Evolutionary conservation across 495 filamentous ascomycete species (phyloP).

Genomic region (Neurospora sublineolata): DNA sequence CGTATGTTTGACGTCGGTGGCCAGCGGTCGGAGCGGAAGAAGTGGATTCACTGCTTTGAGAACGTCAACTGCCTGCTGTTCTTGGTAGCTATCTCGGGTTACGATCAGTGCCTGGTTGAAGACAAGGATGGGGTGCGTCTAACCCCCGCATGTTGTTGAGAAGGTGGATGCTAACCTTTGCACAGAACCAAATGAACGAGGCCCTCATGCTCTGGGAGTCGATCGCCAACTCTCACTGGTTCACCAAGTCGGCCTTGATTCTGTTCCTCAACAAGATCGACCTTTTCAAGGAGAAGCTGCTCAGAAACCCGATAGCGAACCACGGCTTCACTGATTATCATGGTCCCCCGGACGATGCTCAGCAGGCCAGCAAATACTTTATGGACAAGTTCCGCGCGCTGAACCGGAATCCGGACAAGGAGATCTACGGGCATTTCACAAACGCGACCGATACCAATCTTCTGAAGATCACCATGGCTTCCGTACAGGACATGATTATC

Average conservation of each 20-base stretch:
- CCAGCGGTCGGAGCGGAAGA: constrained; percentile 94
- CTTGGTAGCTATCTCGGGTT: constrained; percentile 90
- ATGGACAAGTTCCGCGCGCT: constrained; percentile 79
- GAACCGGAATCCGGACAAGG: constrained; percentile 73
- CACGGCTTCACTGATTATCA: constrained; percentile 89
- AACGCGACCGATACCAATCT: constrained; percentile 93
- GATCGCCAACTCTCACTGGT: constrained; percentile 95
- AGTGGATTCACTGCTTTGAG: constrained; percentile 99
- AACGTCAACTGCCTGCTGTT: constrained; percentile 91
- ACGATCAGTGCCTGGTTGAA: constrained; percentile 93
- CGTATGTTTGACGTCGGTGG: constrained; percentile 99
- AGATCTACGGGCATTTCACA: constrained; percentile 89
- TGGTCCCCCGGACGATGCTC: constrained; percentile 37
- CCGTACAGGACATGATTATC: constrained; percentile 98
- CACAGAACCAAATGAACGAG: constrained; percentile 99
- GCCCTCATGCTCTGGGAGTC: constrained; percentile 97
- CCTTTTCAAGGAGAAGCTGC: constrained; percentile 84
- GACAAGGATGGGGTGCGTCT: constrained; percentile 86
- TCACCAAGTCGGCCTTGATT: constrained; percentile 89
- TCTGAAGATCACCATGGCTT: constrained; percentile 93
- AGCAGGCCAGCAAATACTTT: constrained; percentile 69
- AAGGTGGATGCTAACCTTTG: constrained; percentile 11
- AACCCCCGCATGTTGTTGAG: neutral
- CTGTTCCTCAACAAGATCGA: constrained; percentile 99
- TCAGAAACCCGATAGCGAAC: constrained; percentile 65